phyloP scores from a whole-genome alignment of 106 monocot genomes.

The Dendrobium nobile region DNA sequence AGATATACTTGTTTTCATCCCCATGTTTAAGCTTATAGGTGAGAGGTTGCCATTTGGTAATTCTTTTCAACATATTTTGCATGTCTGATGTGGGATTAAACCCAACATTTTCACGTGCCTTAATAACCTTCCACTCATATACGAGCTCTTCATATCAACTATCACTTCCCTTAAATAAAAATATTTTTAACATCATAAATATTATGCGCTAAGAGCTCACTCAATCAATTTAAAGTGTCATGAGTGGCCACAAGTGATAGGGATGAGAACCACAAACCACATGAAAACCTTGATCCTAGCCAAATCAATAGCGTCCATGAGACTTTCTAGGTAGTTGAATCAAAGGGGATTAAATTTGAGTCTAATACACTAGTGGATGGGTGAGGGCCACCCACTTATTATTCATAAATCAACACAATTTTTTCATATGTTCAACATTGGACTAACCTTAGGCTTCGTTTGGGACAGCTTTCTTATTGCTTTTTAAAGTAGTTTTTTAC shows the following conservation, averaged over 20 bases:
- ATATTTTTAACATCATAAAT: neutral
- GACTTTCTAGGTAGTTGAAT: neutral
- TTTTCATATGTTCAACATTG: too few relatives aligned
- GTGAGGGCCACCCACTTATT: too few relatives aligned
- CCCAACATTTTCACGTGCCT: neutral
- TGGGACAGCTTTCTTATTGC: too few relatives aligned
- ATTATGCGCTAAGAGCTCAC: neutral
- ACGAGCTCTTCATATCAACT: neutral
- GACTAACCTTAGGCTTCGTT: too few relatives aligned
- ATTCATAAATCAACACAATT: too few relatives aligned
- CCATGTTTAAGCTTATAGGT: neutral
- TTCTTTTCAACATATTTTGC: neutral
- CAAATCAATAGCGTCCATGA: neutral
- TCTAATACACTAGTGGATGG: neutral
- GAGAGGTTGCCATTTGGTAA: neutral
- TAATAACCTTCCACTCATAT: neutral
- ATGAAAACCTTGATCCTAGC: neutral
- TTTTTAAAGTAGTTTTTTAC: too few relatives aligned
- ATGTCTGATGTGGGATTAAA: neutral
- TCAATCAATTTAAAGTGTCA: neutral
- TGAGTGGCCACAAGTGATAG: neutral
- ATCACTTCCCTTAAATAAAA: neutral
- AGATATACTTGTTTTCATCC: neutral
- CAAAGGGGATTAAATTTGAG: neutral
- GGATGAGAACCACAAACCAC: neutral